Base-by-base conservation (phyloP, 1,284 basidiomycete genomes). In the Ceratobasidium sp. region DNA sequence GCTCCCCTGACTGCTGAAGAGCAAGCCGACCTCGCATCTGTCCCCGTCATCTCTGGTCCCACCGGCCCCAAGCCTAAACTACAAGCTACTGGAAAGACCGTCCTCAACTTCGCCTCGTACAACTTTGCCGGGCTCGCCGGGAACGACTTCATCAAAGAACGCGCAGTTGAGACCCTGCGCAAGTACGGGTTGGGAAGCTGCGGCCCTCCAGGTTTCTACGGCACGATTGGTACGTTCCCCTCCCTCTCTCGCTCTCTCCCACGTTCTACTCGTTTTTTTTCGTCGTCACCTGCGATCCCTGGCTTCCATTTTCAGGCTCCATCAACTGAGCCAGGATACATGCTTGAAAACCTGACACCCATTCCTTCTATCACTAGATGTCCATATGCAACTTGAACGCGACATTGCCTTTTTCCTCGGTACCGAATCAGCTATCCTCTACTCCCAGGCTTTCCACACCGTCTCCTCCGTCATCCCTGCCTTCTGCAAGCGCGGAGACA, bases 171-270 rank as follows among this genome's bases (percentile, higher is more conserved):
- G 72, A 94, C 92, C 0, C 84, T 99, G n/a, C 86, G 91, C 71
- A 92, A 93, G 80, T 98, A 98, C 78, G 98, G 98, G 43, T 88
- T 98, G 1, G 98, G 97, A 5, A 94, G 92, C 77, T 99, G 98
- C 79, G 96, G 97, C 16, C 98, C 98, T 46, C 92, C 96, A 38
- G 96, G 96, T 8, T 99, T 99, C 84, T 99, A 99, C 82, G 98
- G 98, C 26, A 98, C 93, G 9, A 88, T 98, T 74, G 95, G 94
- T 95, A 74, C 58, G 87, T 81, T 26, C n/a, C 41, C 6, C 43
- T 30, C 28, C 26, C 44, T 32, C 59, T 43, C 28, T 8, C 13
- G 30, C 18, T 14, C 7, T 5, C 43, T 62, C 59, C 59, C 59
- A 62, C 59, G 28, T 46, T 38, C 11, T 38, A 11, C 44, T 32